Percentiles rank a stretch among this genome's conserved stretches.
Conservation (phyloP, 345 rosid genomes). For the Ricinus communis region DNA sequence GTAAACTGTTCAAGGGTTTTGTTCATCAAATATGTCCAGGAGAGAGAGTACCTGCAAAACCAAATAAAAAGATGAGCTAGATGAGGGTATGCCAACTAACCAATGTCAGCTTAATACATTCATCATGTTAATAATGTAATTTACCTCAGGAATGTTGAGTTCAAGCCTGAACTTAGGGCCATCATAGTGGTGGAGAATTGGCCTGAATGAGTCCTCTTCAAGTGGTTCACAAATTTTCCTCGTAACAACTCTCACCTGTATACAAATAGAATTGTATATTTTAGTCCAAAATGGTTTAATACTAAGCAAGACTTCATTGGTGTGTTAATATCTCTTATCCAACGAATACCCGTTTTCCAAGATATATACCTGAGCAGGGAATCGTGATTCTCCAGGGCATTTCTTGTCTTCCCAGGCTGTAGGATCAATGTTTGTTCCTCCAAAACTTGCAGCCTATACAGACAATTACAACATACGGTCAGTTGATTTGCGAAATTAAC, state of each 20-base stretch:
- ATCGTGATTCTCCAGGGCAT: conserved; percentile 84
- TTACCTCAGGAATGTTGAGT: conserved; percentile 89
- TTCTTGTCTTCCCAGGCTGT: conserved; percentile 96
- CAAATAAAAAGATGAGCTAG: not conserved
- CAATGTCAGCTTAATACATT: not conserved
- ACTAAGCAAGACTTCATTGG: not conserved
- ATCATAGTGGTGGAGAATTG: conserved; percentile 94
- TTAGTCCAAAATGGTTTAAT: not conserved
- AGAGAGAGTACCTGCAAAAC: conserved; percentile 73
- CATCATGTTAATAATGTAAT: not conserved
- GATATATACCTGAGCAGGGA: conserved; percentile 80
- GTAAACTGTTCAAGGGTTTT: conserved; percentile 40
- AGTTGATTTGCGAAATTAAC: not conserved
- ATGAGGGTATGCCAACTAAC: no score
- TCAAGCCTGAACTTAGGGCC: conserved; percentile 99
- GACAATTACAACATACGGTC: not conserved
- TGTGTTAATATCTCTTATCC: no score
- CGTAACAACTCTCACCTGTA: conserved; percentile 68
- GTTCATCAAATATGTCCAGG: conserved; percentile 77
- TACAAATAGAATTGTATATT: not conserved
- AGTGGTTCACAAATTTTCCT: conserved; percentile 84
- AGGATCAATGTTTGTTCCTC: conserved; percentile 96
- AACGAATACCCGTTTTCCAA: not conserved
- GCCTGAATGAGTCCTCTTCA: conserved; percentile 98
- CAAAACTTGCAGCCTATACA: conserved; percentile 83